Conservation (phyloP, 169 alveolate genomes). For the Plasmodium inui region DNA sequence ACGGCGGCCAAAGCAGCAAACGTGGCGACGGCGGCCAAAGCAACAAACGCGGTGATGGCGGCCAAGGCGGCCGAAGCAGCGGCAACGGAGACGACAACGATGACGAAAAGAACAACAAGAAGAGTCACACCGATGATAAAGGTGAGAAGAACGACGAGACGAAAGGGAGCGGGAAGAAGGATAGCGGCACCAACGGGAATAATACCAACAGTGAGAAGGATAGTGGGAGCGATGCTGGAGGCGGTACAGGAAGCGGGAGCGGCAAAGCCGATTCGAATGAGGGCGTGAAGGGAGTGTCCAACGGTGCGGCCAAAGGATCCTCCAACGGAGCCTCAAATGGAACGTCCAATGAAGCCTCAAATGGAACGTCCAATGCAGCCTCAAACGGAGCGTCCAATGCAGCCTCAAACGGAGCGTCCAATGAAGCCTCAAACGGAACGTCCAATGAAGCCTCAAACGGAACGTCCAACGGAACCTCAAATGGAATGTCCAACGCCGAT, state of each 20-base stretch:
- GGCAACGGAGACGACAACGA: background rate
- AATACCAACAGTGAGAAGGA: conserved; percentile 1
- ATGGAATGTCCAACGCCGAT: background rate
- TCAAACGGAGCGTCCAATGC: background rate
- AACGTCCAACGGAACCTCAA: background rate
- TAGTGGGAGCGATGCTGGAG: background rate
- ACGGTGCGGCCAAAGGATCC: background rate
- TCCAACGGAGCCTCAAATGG: background rate
- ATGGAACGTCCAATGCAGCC: background rate
- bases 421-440: background rate
- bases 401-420: background rate
- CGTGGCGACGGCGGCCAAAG: background rate
- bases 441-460: background rate
- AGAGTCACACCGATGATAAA: background rate
- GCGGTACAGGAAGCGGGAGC: background rate
- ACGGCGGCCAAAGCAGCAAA: background rate
- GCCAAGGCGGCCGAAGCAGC: background rate
- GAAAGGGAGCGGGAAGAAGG: conserved; percentile 2
- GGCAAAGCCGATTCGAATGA: background rate
- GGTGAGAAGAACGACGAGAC: conserved; percentile 20
- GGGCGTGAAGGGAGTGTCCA: background rate
- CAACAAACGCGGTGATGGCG: background rate
- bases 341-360: background rate
- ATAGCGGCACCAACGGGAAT: background rate
- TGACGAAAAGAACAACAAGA: background rate